Conservation (phyloP, 1,284 basidiomycete genomes). For the Vanrija sp. region DNA sequence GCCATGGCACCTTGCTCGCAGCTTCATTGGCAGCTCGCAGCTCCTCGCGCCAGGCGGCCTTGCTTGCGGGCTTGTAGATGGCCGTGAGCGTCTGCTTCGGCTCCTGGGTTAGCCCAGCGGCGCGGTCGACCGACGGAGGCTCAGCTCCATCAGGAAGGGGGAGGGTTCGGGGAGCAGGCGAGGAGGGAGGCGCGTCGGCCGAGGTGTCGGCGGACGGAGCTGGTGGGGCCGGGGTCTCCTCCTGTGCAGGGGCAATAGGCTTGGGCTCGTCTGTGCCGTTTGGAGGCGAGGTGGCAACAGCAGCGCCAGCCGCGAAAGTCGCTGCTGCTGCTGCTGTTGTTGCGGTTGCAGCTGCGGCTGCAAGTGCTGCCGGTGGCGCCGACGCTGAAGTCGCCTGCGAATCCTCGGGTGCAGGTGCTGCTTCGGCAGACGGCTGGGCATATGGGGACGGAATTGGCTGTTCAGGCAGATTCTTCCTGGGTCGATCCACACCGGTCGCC, state of each 20-base stretch:
- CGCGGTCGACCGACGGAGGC: background rate
- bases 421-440: slow-evolving; percentile 3
- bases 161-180: slow-evolving; percentile 26
- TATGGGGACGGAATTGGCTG: slow-evolving; percentile 24
- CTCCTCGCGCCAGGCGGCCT: slow-evolving; percentile 73
- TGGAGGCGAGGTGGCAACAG: background rate
- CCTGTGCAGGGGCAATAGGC: background rate
- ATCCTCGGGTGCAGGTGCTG: background rate
- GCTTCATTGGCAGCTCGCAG: slow-evolving; percentile 48
- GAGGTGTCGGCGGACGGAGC: background rate
- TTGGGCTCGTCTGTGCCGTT: slow-evolving; percentile 1
- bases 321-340: background rate
- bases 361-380: background rate
- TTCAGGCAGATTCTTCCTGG: slow-evolving; percentile 38
- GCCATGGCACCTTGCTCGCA: slow-evolving; percentile 35
- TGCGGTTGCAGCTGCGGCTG: background rate
- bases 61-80: slow-evolving; percentile 79
- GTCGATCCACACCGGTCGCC: slow-evolving; percentile 22
- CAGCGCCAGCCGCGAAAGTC: background rate
- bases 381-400: background rate
- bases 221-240: background rate
- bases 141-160: slow-evolving; percentile 21
- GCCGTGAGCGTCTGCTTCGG: slow-evolving; percentile 62
- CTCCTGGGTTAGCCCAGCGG: background rate
- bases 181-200: slow-evolving; percentile 25